These are phyloP conservation scores for Kodamaea fukazawae DNA, from an alignment of 805 yeast species.

Conservation along the genomic window DNA sequence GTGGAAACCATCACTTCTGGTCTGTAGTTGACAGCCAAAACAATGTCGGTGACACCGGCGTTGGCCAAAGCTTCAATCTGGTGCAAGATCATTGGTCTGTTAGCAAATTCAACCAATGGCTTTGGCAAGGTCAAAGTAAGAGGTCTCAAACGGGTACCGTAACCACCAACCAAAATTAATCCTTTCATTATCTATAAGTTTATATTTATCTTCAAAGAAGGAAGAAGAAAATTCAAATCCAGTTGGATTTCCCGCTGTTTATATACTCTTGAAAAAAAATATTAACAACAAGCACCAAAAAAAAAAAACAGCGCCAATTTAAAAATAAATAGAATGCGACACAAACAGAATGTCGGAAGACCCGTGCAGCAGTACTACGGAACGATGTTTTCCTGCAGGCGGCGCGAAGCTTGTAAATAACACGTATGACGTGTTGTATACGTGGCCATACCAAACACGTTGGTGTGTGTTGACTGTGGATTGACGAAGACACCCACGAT, in stretches of 20 bases:
- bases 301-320: background rate
- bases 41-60: constrained; percentile 99
- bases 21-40: constrained; percentile 97
- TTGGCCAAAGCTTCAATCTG: constrained; percentile 97
- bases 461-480: constrained; percentile 3
- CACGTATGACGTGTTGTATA: constrained; percentile 7
- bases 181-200: constrained; percentile 65
- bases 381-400: too few relatives aligned
- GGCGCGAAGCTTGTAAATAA: background rate
- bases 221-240: constrained; percentile 7
- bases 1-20: constrained; percentile 99
- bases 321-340: background rate
- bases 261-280: constrained; percentile 3
- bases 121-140: constrained; percentile 91
- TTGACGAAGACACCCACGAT: too few relatives aligned
- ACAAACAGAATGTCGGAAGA: background rate
- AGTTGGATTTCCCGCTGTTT: constrained; percentile 1
- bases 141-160: constrained; percentile 99
- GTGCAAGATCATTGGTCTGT: constrained; percentile 98
- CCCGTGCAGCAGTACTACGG: too few relatives aligned
- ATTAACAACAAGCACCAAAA: constrained; percentile 1
- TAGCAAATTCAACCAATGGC: constrained; percentile 96
- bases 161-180: constrained; percentile 97
- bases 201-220: constrained; percentile 2
- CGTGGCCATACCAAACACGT: constrained; percentile 1